Conservation (phyloP, 345 rosid genomes). For the Alliaria petiolata region DNA sequence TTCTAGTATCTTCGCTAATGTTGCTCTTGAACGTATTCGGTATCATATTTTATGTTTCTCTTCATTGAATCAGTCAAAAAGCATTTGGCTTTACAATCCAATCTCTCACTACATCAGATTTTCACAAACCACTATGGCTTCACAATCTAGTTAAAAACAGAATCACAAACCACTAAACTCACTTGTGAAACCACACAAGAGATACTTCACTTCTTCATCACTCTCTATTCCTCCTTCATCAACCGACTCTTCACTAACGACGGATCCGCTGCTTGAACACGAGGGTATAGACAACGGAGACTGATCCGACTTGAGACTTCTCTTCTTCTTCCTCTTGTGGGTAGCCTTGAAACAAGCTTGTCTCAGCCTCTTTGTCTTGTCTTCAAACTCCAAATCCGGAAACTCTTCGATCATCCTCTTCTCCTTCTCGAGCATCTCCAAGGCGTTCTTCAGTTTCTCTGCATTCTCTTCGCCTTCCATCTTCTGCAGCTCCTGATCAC, state of each 20-base stretch:
- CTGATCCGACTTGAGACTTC: constrained; percentile 7
- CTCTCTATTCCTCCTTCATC: constrained; percentile 18
- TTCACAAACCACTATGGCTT: constrained; percentile 6
- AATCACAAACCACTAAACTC: constrained; percentile 8
- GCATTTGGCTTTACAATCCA: constrained; percentile 29
- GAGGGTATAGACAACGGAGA: not conserved
- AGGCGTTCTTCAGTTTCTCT: constrained; percentile 34
- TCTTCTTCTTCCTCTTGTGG: constrained; percentile 72
- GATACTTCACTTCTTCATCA: constrained; percentile 31
- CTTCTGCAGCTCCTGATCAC: constrained; percentile 34
- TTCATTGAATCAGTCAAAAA: constrained; percentile 21
- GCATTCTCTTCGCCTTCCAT: constrained; percentile 34
- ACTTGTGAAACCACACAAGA: constrained; percentile 26
- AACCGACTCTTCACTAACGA: not conserved
- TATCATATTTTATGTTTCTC: constrained; percentile 22
- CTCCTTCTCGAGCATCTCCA: constrained; percentile 59
- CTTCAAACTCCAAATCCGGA: constrained; percentile 61
- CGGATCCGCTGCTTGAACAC: constrained; percentile 20
- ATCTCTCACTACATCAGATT: not conserved
- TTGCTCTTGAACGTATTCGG: not conserved
- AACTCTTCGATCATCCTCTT: constrained; percentile 52
- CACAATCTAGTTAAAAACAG: too few relatives aligned
- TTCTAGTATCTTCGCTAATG: not conserved
- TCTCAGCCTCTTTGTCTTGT: constrained; percentile 64
- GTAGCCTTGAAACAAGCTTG: constrained; percentile 92